Conservation (phyloP, 108 stramenopile genomes). For the Nitzschia sp. region DNA sequence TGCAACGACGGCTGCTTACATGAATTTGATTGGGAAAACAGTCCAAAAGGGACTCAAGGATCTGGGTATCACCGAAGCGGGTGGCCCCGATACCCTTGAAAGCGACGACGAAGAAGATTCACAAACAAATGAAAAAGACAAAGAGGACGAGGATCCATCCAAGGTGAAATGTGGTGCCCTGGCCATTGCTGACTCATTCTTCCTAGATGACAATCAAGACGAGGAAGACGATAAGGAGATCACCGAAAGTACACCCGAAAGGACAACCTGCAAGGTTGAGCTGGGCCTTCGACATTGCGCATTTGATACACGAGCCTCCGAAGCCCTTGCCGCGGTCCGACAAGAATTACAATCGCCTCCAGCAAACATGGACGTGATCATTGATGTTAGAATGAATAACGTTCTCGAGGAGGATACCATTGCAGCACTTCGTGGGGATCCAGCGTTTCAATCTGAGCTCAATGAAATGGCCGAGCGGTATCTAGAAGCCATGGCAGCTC, state of each 20-base stretch:
- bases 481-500: constrained; percentile 48
- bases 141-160: constrained; percentile 43
- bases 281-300: constrained; percentile 67
- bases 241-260: not conserved
- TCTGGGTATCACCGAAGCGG: constrained; percentile 46
- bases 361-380: constrained; percentile 29
- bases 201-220: constrained; percentile 23
- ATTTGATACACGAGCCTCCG: constrained; percentile 69
- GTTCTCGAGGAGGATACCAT: constrained; percentile 65
- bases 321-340: constrained; percentile 72
- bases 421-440: constrained; percentile 45
- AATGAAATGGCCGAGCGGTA: constrained; percentile 73
- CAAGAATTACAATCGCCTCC: constrained; percentile 19
- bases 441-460: constrained; percentile 25
- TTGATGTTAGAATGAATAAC: constrained; percentile 74
- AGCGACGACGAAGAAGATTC: constrained; percentile 79
- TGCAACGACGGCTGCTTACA: constrained; percentile 64
- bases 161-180: constrained; percentile 66
- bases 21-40: constrained; percentile 60
- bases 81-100: constrained; percentile 34
- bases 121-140: constrained; percentile 27
- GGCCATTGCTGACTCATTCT: constrained; percentile 52
- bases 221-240: not conserved
- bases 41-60: constrained; percentile 67
- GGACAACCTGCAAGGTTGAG: not conserved